Percentiles rank a stretch among this genome's conserved stretches.
Conservation (phyloP, 2,329 filamentous ascomycete species). For the Alternaria viburni region DNA sequence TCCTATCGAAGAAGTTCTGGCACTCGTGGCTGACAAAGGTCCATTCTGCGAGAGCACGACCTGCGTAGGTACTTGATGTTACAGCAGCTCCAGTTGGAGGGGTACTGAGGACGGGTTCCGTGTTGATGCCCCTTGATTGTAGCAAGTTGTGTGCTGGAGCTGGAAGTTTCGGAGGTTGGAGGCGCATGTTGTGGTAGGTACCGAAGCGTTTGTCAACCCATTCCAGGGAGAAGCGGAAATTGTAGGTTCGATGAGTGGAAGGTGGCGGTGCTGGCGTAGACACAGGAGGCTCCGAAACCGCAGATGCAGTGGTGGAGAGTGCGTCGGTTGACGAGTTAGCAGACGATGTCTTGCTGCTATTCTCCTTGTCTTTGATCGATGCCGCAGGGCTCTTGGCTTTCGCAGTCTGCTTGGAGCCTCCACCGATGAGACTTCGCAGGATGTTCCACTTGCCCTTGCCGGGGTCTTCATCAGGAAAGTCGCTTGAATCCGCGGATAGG, state of each 20-base stretch:
- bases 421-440: constrained; percentile 67
- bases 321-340: constrained; percentile 9
- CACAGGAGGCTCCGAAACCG: constrained; percentile 8
- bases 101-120: constrained; percentile 27
- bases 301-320: constrained; percentile 7
- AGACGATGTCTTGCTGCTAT: constrained; percentile 15
- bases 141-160: constrained; percentile 72
- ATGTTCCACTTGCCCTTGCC: constrained; percentile 68
- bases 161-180: constrained; percentile 73
- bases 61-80: constrained; percentile 64
- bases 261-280: constrained; percentile 51
- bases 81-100: constrained; percentile 48
- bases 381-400: constrained; percentile 49
- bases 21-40: constrained; percentile 75
- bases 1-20: constrained; percentile 80
- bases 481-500: constrained; percentile 38
- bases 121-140: constrained; percentile 48
- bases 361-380: constrained; percentile 33
- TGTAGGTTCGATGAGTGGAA: constrained; percentile 63
- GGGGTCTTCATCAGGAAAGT: constrained; percentile 43
- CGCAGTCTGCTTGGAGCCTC: constrained; percentile 50
- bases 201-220: constrained; percentile 66
- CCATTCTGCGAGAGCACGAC: constrained; percentile 81
- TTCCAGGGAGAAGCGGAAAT: constrained; percentile 78
- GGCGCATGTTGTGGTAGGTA: constrained; percentile 65